Evolutionary conservation across 2,329 filamentous ascomycete genomes (phyloP).

Genomic region (Penicillium vulpinum): DNA sequence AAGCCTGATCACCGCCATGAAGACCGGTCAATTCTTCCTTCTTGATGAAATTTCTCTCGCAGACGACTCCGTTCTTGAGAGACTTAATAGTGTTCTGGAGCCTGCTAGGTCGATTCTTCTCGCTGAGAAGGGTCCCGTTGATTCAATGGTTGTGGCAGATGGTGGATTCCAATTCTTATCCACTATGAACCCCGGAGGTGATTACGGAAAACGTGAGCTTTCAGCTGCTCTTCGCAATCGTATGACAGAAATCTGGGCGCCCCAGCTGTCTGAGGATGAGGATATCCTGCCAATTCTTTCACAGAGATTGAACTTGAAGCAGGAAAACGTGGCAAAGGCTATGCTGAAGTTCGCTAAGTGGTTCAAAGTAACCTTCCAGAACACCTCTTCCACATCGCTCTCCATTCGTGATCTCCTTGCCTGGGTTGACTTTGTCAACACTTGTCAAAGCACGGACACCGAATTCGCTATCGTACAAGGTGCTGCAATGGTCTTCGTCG

Average conservation of each 20-base stretch:
- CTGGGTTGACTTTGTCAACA: slow-evolving; percentile 92
- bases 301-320: slow-evolving; percentile 65
- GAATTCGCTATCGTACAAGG: slow-evolving; percentile 70
- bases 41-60: slow-evolving; percentile 97
- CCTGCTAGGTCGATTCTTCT: slow-evolving; percentile 81
- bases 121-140: slow-evolving; percentile 86
- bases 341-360: slow-evolving; percentile 89
- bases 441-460: slow-evolving; percentile 52
- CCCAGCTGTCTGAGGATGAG: slow-evolving; percentile 76
- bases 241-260: slow-evolving; percentile 99
- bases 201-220: slow-evolving; percentile 96
- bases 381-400: slow-evolving; percentile 72
- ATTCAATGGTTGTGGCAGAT: slow-evolving; percentile 74
- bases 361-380: slow-evolving; percentile 81
- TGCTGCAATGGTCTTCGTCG: slow-evolving; percentile 92
- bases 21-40: slow-evolving; percentile 82
- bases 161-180: slow-evolving; percentile 92
- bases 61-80: slow-evolving; percentile 94
- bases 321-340: slow-evolving; percentile 60
- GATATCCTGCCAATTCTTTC: slow-evolving; percentile 86
- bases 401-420: slow-evolving; percentile 90
- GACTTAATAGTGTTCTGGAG: slow-evolving; percentile 94
- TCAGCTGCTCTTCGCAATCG: slow-evolving; percentile 93
- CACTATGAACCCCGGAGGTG: slow-evolving; percentile 98
- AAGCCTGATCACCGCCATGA: slow-evolving; percentile 91